Evolutionary conservation across 2,329 filamentous ascomycete genomes (phyloP).

Genomic region (Fusarium sp.): DNA sequence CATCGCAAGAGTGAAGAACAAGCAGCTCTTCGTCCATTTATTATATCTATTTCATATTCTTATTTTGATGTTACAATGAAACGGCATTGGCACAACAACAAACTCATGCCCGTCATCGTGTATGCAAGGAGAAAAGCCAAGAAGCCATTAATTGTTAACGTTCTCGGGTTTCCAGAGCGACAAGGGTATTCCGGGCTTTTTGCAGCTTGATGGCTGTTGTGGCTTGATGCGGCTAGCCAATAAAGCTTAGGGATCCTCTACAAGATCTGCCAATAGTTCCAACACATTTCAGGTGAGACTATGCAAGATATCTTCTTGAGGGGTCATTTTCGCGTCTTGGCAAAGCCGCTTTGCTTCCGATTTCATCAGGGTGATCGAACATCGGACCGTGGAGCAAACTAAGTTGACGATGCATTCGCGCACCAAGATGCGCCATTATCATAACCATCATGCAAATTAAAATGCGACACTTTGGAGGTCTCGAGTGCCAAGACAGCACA

Average conservation of each 20-base stretch:
- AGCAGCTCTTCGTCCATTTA: neutral
- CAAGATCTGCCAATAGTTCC: neutral
- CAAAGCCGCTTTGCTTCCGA: neutral
- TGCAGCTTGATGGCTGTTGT: neutral
- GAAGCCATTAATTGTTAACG: neutral
- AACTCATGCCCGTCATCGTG: conserved; percentile 5
- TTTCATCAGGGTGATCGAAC: neutral
- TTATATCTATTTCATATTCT: neutral
- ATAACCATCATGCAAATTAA: too few relatives aligned
- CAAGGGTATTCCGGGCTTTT: neutral
- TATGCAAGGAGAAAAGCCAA: conserved; percentile 14
- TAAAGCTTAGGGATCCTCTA: neutral
- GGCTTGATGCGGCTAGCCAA: neutral
- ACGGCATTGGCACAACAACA: conserved; percentile 20
- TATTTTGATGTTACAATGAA: neutral
- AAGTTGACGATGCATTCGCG: too few relatives aligned
- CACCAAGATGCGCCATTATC: too few relatives aligned
- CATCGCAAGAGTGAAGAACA: neutral
- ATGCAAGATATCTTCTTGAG: neutral
- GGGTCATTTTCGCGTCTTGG: neutral
- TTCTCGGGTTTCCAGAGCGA: conserved; percentile 30
- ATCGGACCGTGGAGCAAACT: too few relatives aligned
- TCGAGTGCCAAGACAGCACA: too few relatives aligned
- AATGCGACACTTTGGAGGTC: too few relatives aligned
- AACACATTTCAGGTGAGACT: neutral